Base-by-base conservation (phyloP, 495 filamentous ascomycete species). In the Cercophora samala region DNA sequence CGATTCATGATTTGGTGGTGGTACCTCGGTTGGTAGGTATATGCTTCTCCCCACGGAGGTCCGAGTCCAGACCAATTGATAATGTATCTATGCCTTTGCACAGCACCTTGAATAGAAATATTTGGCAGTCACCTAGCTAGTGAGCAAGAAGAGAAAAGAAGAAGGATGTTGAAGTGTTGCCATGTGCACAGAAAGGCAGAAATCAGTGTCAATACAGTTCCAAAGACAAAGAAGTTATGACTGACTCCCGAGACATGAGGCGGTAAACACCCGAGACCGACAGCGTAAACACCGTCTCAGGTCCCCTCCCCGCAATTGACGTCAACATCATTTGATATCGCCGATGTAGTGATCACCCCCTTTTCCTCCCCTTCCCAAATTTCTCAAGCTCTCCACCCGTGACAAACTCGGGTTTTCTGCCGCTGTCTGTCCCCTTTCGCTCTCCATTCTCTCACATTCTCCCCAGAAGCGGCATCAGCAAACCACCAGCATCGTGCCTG, bases 281-380 rank as follows among this genome's bases (percentile, higher is more conserved):
- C 26, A 29, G 26, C 26, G 4, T 29, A 29, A 29, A 29, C 26
- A 46, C 5, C 37, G 37, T 46, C 5, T 46, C 37, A 46, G 13
- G 8, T 1, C 11, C 37, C 37, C 29, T 3, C 11, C 13, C 37
- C 37, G 15, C 2, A 2, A 46, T 46, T 46, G 37, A 46, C 37
- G 13, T 46, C 37, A 46, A 46, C n/a, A n/a, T n/a, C n/a, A n/a
- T n/a, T n/a, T 46, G 15, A 13, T 46, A 9, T 46, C 15, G 15
- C 13, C 9, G 15, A 9, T 46, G 37, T 46, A 13, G 8, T 46
- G 11, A 3, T 13, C 13, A 46, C 15, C 37, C 37, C 37, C 13
- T 17, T 46, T 29, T 29, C 63, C 70, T 70, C 18, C 37, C 24
- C 1, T 19, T 23, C 52, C 13, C n/a, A n/a, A n/a, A n/a, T 54